Base-by-base conservation (phyloP, 495 filamentous ascomycete species). In the Penicillium fimorum region DNA sequence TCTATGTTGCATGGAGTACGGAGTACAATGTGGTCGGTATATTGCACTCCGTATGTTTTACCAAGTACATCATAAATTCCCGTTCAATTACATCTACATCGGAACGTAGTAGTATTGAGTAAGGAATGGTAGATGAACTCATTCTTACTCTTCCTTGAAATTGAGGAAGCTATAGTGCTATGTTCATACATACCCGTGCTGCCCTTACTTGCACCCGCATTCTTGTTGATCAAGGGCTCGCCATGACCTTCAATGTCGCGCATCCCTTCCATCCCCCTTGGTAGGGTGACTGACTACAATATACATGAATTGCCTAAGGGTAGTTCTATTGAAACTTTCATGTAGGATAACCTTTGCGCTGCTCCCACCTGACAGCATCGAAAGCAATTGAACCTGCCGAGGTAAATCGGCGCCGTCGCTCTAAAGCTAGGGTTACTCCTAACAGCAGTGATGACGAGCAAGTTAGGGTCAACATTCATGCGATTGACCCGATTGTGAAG, bases 231-330 rank as follows among this genome's bases (percentile, higher is more conserved):
- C 63, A 62, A 69, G 66, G 66, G 64, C 52, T 56, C 52, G 59
- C 61, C 60, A 66, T 60, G 63, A 52, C 57, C 42, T 55, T 59
- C 63, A 64, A 67, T 68, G 62, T 65, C 65, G 62, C 62, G 65
- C 57, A 68, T 68, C 65, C 65, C 65, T 65, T 64, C 35, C 56
- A 55, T 53, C 37, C 48, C 62, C 63, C 60, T 63, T 64, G 29
- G 55, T 53, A 61, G 57, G 50, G 53, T 57, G 54, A 58, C 60
- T 60, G 50, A 58, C 52, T 30, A 9, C 15, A 38, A 17, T 38
- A 9, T 38, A 40, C 58, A 61, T 67, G 65, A 61, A 65, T 58
- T 58, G 27, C 43, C 42, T 48, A 37, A 52, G 50, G 55, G 47
- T 27, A 32, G 22, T 5, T 47, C 18, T 53, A 58, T 58, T 53